A percentile compares a stretch with the other conserved stretches of the same genome.
Conservation (phyloP, 495 filamentous ascomycete genomes). For the Zalerion maritima region DNA sequence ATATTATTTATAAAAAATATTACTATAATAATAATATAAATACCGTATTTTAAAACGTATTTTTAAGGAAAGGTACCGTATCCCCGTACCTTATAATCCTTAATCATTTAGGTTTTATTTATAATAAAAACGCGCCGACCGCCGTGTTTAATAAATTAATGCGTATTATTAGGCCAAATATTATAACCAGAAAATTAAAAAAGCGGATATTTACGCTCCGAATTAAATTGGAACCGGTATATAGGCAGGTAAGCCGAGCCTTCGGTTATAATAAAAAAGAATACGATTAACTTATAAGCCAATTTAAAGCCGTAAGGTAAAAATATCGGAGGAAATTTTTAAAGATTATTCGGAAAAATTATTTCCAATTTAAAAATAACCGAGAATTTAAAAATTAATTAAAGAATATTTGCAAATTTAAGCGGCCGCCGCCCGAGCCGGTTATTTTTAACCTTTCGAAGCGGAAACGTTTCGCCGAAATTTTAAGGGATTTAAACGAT, state of each 20-base stretch:
- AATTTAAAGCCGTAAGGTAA: conserved; percentile 2
- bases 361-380: conserved; percentile 2
- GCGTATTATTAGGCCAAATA: conserved; percentile 3
- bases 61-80: conserved; percentile 1
- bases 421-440: too few relatives aligned
- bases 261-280: conserved; percentile 1
- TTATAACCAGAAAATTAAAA: conserved; percentile 26
- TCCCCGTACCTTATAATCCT: conserved; percentile 3
- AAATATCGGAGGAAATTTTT: neutral
- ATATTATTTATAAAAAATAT: conserved; percentile 1
- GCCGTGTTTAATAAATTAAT: conserved; percentile 2
- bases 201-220: conserved; percentile 24
- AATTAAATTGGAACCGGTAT: conserved; percentile 25
- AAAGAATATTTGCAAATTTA: too few relatives aligned
- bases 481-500: too few relatives aligned
- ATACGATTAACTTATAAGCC: conserved; percentile 1
- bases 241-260: conserved; percentile 14
- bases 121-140: conserved; percentile 4
- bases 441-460: too few relatives aligned
- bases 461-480: too few relatives aligned
- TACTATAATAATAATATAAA: conserved; percentile 1
- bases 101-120: conserved; percentile 3
- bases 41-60: conserved; percentile 2
- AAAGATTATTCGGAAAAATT: conserved; percentile 2
- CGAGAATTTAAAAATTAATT: conserved; percentile 2